These are phyloP conservation scores for Phoenix roebelenii DNA, from an alignment of 176 grass and related monocot species.

Conservation along the genomic window DNA sequence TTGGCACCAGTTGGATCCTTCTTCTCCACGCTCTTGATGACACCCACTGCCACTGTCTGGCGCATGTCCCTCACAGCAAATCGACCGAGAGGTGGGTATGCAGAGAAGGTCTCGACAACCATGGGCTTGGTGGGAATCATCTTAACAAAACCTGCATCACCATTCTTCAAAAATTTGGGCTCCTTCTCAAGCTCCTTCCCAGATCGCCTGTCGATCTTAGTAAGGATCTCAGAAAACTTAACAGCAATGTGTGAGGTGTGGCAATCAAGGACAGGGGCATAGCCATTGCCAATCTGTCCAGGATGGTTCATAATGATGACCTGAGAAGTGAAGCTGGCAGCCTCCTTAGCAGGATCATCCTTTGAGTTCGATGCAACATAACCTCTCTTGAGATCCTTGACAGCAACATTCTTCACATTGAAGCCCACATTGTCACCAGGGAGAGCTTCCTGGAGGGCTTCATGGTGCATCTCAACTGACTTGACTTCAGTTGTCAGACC, in stretches of 20 bases:
- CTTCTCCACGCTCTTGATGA: conserved; percentile 22
- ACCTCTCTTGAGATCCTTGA: neutral
- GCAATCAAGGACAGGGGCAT: conserved; percentile 23
- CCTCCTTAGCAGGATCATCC: conserved; percentile 17
- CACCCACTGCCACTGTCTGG: conserved; percentile 23
- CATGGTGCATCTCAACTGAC: conserved; percentile 14
- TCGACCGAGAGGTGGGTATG: conserved; percentile 15
- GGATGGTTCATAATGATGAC: conserved; percentile 30
- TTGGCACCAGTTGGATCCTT: conserved; percentile 15
- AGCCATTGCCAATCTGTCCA: conserved; percentile 24
- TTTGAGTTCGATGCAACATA: neutral
- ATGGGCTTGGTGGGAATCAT: conserved; percentile 33
- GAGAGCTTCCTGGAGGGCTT: neutral
- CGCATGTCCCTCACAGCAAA: conserved; percentile 19
- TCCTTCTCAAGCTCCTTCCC: conserved; percentile 24
- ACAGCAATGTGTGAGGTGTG: conserved; percentile 25
- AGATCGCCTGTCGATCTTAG: conserved; percentile 17
- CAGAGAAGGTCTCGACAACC: conserved; percentile 15
- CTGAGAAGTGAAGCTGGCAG: conserved; percentile 14
- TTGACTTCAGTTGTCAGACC: conserved; percentile 15
- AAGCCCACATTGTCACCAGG: conserved; percentile 54
- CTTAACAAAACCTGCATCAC: conserved; percentile 17
- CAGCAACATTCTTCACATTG: neutral
- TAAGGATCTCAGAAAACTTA: conserved; percentile 21
- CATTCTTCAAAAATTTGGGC: conserved; percentile 28